Conservation (phyloP, 176 grass and related monocot genomes). For the Eleusine indica region DNA sequence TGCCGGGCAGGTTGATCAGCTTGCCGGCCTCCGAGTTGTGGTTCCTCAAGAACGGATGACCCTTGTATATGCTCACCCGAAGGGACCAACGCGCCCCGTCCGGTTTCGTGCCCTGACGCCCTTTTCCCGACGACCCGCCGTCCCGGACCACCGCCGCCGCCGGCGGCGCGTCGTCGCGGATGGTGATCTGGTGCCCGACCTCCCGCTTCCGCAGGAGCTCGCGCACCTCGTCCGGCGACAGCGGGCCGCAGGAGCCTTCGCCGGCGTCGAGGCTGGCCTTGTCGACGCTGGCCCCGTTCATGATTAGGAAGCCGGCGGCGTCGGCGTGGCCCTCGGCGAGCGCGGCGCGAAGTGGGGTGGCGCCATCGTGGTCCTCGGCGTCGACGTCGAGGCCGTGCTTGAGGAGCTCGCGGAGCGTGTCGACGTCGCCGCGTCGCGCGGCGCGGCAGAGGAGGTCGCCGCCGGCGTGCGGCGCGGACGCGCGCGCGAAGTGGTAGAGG, state of each 20-base stretch:
- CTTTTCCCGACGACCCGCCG: conserved; percentile 6
- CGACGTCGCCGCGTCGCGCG: conserved; percentile 60
- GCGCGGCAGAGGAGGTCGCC: conserved; percentile 78
- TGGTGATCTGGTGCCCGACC: conserved; percentile 53
- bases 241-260: not conserved
- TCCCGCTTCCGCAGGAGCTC: conserved; percentile 57
- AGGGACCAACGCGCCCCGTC: conserved; percentile 34
- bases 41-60: conserved; percentile 70
- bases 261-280: conserved; percentile 34
- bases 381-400: conserved; percentile 72
- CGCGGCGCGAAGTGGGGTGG: conserved; percentile 63
- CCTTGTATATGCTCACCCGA: conserved; percentile 78
- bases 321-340: conserved; percentile 56
- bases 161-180: conserved; percentile 35
- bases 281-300: conserved; percentile 70
- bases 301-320: conserved; percentile 59
- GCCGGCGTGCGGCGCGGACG: conserved; percentile 50
- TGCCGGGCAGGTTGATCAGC: conserved; percentile 68
- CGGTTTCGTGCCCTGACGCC: conserved; percentile 5
- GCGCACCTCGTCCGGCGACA: conserved; percentile 43
- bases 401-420: conserved; percentile 71
- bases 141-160: not conserved
- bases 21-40: conserved; percentile 63
- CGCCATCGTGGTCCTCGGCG: conserved; percentile 66
- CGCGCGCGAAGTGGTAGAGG: conserved; percentile 62